Conservation (phyloP, 441 rosid species). For the Adansonia madagascariensis region DNA sequence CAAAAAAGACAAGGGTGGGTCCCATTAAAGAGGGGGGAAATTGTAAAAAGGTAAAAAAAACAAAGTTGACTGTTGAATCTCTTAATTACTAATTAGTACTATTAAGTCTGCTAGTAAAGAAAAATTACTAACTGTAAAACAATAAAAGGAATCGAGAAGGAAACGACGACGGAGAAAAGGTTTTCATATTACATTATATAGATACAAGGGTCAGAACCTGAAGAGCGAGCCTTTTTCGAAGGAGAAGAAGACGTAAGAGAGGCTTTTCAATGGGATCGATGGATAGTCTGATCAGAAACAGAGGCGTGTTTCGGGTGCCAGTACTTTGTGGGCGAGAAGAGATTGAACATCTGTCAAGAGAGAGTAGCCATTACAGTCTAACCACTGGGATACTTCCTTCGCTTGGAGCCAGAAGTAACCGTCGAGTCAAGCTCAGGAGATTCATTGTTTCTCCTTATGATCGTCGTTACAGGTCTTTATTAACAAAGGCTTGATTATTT, state of each 20-base stretch:
- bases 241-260: conserved; percentile 28
- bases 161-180: no score
- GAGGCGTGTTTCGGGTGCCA: conserved; percentile 44
- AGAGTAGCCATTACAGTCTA: conserved; percentile 89
- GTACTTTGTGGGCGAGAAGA: conserved; percentile 61
- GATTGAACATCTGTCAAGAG: conserved; percentile 78
- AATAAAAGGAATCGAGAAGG: no score
- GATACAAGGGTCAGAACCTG: not conserved
- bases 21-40: conserved; percentile 12
- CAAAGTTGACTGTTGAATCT: not conserved
- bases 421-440: conserved; percentile 63
- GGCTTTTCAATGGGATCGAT: conserved; percentile 34
- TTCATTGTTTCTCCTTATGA: conserved; percentile 79
- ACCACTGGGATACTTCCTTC: conserved; percentile 84
- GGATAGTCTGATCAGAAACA: conserved; percentile 35
- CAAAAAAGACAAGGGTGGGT: not conserved
- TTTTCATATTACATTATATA: not conserved
- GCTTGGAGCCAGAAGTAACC: conserved; percentile 89
- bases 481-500: not conserved
- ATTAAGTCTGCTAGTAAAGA: no score
- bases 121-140: no score
- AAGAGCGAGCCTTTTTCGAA: not conserved
- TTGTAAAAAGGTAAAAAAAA: no score
- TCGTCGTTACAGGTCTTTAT: conserved; percentile 70
- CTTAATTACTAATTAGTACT: no score